Evolutionary conservation across 169 alveolate genomes (phyloP).

Genomic region (Eimeria praecox): DNA sequence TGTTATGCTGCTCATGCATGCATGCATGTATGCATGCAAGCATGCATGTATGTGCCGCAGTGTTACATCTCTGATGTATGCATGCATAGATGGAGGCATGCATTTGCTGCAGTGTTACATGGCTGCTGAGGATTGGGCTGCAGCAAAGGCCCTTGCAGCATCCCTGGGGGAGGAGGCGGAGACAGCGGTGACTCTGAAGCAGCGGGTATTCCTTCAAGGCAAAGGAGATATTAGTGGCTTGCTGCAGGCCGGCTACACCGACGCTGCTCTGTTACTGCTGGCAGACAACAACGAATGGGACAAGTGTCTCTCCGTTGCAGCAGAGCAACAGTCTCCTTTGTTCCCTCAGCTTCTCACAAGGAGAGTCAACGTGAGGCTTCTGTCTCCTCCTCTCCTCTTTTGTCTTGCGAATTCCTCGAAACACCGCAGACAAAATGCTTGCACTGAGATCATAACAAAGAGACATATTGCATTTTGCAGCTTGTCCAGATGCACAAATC

Average conservation of each 20-base stretch:
- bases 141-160: background rate
- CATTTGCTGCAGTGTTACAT: slow-evolving; percentile 24
- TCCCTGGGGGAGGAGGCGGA: slow-evolving; percentile 8
- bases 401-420: too few species aligned
- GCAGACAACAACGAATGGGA: slow-evolving; percentile 14
- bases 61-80: too few species aligned
- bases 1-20: too few species aligned
- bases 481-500: too few species aligned
- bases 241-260: background rate
- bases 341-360: background rate
- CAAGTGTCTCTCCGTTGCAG: background rate
- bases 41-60: too few species aligned
- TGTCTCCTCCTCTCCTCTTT: background rate
- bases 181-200: background rate
- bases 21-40: too few species aligned
- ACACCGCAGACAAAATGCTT: too few species aligned
- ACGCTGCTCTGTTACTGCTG: background rate
- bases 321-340: background rate
- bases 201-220: background rate
- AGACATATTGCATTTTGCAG: too few species aligned
- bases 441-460: too few species aligned
- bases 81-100: too few species aligned
- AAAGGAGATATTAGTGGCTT: background rate
- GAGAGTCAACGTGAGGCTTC: background rate
- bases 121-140: slow-evolving; percentile 31